Base-by-base conservation (phyloP, 768 basidiomycete genomes). In the Leucosporidium yakuticum region DNA sequence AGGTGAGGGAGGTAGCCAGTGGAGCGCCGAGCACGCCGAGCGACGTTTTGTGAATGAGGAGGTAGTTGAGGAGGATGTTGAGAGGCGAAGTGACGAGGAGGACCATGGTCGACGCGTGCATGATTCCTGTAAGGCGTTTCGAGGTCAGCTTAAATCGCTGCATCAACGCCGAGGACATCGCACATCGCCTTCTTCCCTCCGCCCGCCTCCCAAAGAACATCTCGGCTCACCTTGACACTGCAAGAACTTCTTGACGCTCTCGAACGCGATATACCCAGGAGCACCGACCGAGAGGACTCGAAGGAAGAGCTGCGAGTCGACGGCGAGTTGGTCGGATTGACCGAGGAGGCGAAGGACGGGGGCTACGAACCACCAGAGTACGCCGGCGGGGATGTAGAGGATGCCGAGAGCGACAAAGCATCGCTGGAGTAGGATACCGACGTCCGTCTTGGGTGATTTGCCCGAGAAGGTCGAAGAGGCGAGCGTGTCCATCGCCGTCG, bases 171-270 rank as follows among this genome's bases (percentile, higher is more conserved):
- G 32, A 51, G 25, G 55, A 17, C 25, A 51, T 17, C 54, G 4
- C 51, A 65, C 81, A n/a, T n/a, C n/a, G n/a, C n/a, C n/a, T n/a
- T n/a, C n/a, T n/a, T n/a, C n/a, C n/a, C n/a, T n/a, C n/a, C n/a
- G n/a, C n/a, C n/a, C n/a, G n/a, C n/a, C n/a, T n/a, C n/a, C n/a
- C n/a, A n/a, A 69, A 65, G 86, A 87, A 12, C 34, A 36, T 36
- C 34, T 36, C 34, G 34, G 32, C 34, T 34, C 21, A 57, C 56
- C 88, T 81, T 90, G 88, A 66, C 87, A 88, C 74, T 89, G 88
- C 31, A 90, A 77, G 77, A 88, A 90, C 77, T 88, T 89, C 77
- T 89, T 89, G 73, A 89, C 79, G 65, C 84, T 85, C 76, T 90
- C 87, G 65, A 88, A 88, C 3, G 84, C 87, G 73, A 88, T 84